phyloP scores from a whole-genome alignment of 2,329 filamentous ascomycete genomes.

The Aspergillus felis region DNA sequence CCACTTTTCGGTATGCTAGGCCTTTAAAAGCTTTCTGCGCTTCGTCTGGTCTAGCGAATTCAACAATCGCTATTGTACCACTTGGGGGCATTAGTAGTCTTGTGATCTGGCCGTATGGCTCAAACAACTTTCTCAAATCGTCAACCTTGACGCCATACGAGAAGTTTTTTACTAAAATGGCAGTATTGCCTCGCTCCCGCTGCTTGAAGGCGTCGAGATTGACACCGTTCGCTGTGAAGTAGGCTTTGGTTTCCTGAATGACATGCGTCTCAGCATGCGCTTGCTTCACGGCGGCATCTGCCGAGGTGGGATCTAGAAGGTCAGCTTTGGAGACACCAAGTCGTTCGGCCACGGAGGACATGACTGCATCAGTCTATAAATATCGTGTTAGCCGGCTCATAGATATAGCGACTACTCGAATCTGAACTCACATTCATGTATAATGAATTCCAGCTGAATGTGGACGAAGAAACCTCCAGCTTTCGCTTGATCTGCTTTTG shows the following conservation, averaged over 20 bases:
- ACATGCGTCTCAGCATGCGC: slow-evolving; percentile 93
- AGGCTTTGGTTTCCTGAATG: slow-evolving; percentile 93
- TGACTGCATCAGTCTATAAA: slow-evolving; percentile 69
- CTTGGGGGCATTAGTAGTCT: slow-evolving; percentile 87
- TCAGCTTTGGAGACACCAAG: slow-evolving; percentile 89
- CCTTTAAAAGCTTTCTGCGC: slow-evolving; percentile 79
- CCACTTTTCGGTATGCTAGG: slow-evolving; percentile 84
- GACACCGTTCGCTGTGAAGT: slow-evolving; percentile 82
- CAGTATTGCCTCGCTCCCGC: slow-evolving; percentile 75
- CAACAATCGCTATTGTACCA: slow-evolving; percentile 89
- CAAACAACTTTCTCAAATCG: slow-evolving; percentile 76
- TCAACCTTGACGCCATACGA: slow-evolving; percentile 75
- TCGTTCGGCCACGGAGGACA: slow-evolving; percentile 80
- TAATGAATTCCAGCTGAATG: slow-evolving; percentile 99
- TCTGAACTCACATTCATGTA: slow-evolving; percentile 76
- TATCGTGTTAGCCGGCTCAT: slow-evolving; percentile 16
- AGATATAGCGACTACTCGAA: neutral
- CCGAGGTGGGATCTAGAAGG: slow-evolving; percentile 88
- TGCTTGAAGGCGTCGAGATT: slow-evolving; percentile 89
- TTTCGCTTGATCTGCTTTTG: slow-evolving; percentile 87
- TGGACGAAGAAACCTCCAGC: slow-evolving; percentile 69
- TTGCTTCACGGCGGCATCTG: slow-evolving; percentile 92
- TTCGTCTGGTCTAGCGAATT: slow-evolving; percentile 74
- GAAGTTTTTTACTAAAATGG: slow-evolving; percentile 93
- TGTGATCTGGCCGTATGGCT: slow-evolving; percentile 77